Conservation (phyloP, 805 yeast genomes). For the Metschnikowia borealis region DNA sequence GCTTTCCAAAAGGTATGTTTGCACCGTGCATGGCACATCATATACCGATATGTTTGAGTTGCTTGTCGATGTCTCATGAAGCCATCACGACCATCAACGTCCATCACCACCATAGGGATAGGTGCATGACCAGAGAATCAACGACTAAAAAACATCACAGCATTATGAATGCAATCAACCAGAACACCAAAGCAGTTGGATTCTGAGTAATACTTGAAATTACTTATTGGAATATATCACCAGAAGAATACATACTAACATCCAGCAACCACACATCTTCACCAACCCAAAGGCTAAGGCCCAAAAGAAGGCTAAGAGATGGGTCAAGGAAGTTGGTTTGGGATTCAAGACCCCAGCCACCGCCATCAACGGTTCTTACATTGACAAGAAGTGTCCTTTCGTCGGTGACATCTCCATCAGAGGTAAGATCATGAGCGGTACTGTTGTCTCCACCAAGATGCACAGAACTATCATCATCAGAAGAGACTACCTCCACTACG, state of each 20-base stretch:
- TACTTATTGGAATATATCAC: too few species aligned
- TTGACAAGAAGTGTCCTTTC: slow-evolving; percentile 99
- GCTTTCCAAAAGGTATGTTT: slow-evolving; percentile 99
- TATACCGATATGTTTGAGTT: background rate
- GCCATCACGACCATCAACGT: too few species aligned
- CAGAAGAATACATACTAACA: slow-evolving; percentile 32
- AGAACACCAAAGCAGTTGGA: too few species aligned
- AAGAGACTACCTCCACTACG: slow-evolving; percentile 99
- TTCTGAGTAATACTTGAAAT: too few species aligned
- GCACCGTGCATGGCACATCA: background rate
- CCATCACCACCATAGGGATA: too few species aligned
- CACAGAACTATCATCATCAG: slow-evolving; percentile 99
- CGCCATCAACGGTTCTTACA: slow-evolving; percentile 98
- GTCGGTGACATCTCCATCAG: slow-evolving; percentile 96
- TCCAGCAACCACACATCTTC: slow-evolving; percentile 99
- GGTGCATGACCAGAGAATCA: too few species aligned
- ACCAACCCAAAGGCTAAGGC: slow-evolving; percentile 99
- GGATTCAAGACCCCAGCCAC: slow-evolving; percentile 99
- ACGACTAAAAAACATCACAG: background rate
- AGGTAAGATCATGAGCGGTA: slow-evolving; percentile 99
- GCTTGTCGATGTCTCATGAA: too few species aligned
- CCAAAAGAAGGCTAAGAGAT: slow-evolving; percentile 98
- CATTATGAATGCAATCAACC: background rate
- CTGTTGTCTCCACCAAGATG: slow-evolving; percentile 99
- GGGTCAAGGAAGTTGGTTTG: slow-evolving; percentile 99